A percentile compares a stretch with the other conserved stretches of the same genome.
These are phyloP conservation scores for Crassisporium funariophilum DNA, from an alignment of 768 basidiomycete species.

Conservation along the genomic window DNA sequence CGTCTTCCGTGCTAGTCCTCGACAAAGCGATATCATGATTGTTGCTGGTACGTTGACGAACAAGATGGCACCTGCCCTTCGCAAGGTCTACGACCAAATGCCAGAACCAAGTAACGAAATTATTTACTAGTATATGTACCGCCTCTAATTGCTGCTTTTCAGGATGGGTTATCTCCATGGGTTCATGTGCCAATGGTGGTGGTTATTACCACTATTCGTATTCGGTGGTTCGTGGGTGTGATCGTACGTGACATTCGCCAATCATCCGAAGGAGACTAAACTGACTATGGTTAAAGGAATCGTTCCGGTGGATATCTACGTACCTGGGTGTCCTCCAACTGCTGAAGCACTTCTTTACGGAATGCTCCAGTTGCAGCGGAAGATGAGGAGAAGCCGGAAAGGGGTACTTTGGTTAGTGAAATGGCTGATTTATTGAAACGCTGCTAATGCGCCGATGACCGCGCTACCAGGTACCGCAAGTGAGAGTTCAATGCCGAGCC, in stretches of 20 bases:
- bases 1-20: constrained; percentile 98
- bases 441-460: constrained; percentile 6
- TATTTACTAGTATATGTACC: constrained; percentile 1
- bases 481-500: too few relatives aligned
- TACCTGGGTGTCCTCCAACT: constrained; percentile 92
- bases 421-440: neutral
- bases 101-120: constrained; percentile 78
- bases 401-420: constrained; percentile 77
- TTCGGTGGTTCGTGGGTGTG: constrained; percentile 97
- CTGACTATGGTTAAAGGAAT: constrained; percentile 56
- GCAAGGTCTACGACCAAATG: constrained; percentile 99
- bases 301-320: constrained; percentile 98
- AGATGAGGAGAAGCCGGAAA: constrained; percentile 90
- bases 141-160: constrained; percentile 5
- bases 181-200: constrained; percentile 97
- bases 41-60: constrained; percentile 98
- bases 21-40: constrained; percentile 98
- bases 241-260: constrained; percentile 62
- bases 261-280: neutral
- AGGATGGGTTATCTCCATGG: constrained; percentile 99
- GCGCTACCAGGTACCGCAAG: constrained; percentile 55
- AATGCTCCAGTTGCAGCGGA: constrained; percentile 95
- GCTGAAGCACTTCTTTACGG: constrained; percentile 98
- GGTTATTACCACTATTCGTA: constrained; percentile 99
- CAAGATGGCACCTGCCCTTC: constrained; percentile 98